Conservation (phyloP, 2,329 filamentous ascomycete species). For the Lachnellula cervina region DNA sequence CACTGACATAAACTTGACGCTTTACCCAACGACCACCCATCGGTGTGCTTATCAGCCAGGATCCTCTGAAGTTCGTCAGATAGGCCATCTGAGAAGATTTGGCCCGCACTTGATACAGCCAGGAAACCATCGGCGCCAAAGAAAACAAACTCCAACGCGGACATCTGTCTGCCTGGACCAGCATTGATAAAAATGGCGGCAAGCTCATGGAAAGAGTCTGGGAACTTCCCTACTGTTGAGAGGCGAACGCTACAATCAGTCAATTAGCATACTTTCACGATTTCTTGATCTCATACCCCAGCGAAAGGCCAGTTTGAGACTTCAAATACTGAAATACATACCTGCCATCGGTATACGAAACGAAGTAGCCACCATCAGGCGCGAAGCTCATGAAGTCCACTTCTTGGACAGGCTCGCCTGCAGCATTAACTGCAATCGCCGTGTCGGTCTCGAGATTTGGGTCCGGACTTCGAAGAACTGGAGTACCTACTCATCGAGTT, state of each 20-base stretch:
- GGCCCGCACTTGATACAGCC: neutral
- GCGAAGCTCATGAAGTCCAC: neutral
- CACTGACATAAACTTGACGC: neutral
- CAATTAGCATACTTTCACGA: neutral
- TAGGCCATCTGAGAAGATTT: neutral
- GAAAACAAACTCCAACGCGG: neutral
- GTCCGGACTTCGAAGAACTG: neutral
- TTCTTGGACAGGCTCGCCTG: neutral
- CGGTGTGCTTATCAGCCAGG: neutral
- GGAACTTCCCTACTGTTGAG: neutral
- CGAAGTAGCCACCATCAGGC: neutral
- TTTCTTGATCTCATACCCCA: neutral
- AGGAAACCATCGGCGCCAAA: neutral
- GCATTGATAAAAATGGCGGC: neutral
- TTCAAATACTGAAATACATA: neutral
- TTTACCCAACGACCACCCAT: neutral
- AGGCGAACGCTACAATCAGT: neutral
- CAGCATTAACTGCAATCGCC: neutral
- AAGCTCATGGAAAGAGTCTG: neutral
- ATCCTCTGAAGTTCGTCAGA: neutral
- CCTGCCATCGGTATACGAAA: neutral
- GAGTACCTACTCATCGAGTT: neutral
- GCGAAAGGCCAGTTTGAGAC: neutral
- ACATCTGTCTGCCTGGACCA: neutral
- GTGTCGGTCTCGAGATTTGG: neutral